Evolutionary conservation across 1,284 basidiomycete species (phyloP), one percentile per base, ranked within the genome.

Genomic region (Marasmius fiardii): DNA sequence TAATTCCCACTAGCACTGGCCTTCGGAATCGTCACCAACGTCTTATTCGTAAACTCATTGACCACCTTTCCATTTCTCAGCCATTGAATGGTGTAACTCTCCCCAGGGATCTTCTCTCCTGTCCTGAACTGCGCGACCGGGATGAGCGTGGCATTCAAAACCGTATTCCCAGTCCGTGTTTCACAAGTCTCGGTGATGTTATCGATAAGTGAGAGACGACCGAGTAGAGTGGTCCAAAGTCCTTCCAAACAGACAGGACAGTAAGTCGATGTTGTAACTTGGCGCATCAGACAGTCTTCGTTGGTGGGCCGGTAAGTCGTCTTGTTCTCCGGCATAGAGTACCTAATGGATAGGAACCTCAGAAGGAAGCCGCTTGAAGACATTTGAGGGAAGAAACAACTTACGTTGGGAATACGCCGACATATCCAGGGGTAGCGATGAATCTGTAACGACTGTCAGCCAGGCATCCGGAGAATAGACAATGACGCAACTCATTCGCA

Each of bases 281-380:
- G 75, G 34, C 92, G 85, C 92, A 94, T 93, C 53, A 93, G 79
- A 65, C 92, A 93, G 64, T 84, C 87, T 63, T 92, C 87, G 63
- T 93, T 91, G 2, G 90, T 93, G 37, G 88, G 88, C 14, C 88
- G 79, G 67, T 86, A 90, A 2, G 80, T 78, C 0, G 86, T 88
- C 54, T 68, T 65, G 60, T 90, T 88, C 51, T 70, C 68, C 23
- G 81, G 71, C 1, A 31, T 31, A 10, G 84, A 85, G 65, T 77
- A 88, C 20, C 84, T 88, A 57, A 52, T 14, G 45, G 39, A 43
- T 24, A 44, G 34, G 4, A n/a, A n/a, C n/a, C n/a, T 49, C 28
- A 31, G 6, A 7, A 7, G 24, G 14, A 16, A 26, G 44, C 18
- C 41, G 5, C 39, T 35, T n/a, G 50, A 6, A 54, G 14, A 57